A percentile compares a stretch with the other conserved stretches of the same genome.
These are phyloP conservation scores for Penicillium robsamsonii DNA, from an alignment of 495 filamentous ascomycete genomes.

Conservation along the genomic window DNA sequence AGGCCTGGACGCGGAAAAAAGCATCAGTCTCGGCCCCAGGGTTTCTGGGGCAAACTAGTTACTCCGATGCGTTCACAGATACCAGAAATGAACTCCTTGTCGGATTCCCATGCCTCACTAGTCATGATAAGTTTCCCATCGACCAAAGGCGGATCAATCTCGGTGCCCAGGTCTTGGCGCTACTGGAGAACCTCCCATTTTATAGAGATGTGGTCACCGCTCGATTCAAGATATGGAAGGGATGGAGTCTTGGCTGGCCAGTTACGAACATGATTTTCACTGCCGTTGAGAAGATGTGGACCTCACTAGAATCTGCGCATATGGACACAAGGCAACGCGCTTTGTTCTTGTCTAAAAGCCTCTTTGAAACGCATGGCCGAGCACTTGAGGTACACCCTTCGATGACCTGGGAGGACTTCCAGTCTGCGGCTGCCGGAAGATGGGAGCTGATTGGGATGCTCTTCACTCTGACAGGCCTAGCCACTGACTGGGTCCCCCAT, in stretches of 20 bases:
- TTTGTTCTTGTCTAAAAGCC: constrained; percentile 14
- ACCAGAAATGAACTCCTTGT: constrained; percentile 4
- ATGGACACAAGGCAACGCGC: constrained; percentile 17
- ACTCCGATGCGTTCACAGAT: constrained; percentile 36
- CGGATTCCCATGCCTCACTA: neutral
- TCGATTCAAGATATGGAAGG: constrained; percentile 22
- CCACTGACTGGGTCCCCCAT: constrained; percentile 16
- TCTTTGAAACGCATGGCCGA: constrained; percentile 24
- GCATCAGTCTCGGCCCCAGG: constrained; percentile 13
- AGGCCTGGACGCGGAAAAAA: constrained; percentile 16
- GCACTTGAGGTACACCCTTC: constrained; percentile 15
- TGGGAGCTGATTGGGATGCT: constrained; percentile 31
- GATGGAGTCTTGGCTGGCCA: constrained; percentile 22
- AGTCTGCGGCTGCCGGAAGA: constrained; percentile 9
- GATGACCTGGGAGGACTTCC: constrained; percentile 25
- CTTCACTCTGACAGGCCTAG: constrained; percentile 22
- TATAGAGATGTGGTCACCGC: constrained; percentile 24
- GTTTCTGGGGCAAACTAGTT: constrained; percentile 43
- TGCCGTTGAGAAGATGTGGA: constrained; percentile 21
- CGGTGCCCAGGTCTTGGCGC: constrained; percentile 24
- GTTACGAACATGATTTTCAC: constrained; percentile 20
- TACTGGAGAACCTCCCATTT: constrained; percentile 24
- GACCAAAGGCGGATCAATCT: constrained; percentile 20
- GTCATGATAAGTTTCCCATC: constrained; percentile 5
- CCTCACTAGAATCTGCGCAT: neutral